Evolutionary conservation across 202 grass and related monocot species (phyloP).

Genomic region (Hordeum pubiflorum): DNA sequence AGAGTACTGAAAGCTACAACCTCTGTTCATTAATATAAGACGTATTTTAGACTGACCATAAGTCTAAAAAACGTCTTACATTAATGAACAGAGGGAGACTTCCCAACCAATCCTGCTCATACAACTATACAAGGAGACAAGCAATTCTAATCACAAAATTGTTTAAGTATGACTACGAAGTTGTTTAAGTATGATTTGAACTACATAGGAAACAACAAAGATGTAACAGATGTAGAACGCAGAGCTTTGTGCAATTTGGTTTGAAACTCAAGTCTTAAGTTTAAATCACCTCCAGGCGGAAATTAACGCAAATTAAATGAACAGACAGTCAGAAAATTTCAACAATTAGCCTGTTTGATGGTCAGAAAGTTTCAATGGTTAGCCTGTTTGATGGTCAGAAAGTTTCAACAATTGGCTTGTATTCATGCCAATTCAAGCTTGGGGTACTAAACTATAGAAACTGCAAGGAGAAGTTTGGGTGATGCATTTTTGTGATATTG

Average conservation of each 20-base stretch:
- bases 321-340: too few relatives aligned
- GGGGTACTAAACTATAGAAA: not conserved
- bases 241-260: not conserved
- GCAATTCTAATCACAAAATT: not conserved
- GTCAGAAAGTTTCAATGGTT: not conserved
- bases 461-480: not conserved
- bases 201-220: not conserved
- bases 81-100: too few relatives aligned
- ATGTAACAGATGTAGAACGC: not conserved
- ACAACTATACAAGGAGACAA: not conserved
- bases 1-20: not conserved
- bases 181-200: not conserved
- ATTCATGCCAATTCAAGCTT: not conserved
- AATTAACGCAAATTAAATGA: not conserved
- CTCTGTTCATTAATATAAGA: too few relatives aligned
- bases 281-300: not conserved
- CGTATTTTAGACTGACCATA: too few relatives aligned
- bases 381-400: not conserved
- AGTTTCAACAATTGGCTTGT: not conserved
- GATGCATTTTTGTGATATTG: not conserved
- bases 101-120: not conserved
- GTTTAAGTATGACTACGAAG: not conserved
- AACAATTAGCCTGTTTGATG: too few relatives aligned
- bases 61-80: too few relatives aligned
- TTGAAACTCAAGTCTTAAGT: not conserved